These are phyloP conservation scores for Pythium volutum DNA, from an alignment of 352 stramenopile species.

Conservation along the genomic window DNA sequence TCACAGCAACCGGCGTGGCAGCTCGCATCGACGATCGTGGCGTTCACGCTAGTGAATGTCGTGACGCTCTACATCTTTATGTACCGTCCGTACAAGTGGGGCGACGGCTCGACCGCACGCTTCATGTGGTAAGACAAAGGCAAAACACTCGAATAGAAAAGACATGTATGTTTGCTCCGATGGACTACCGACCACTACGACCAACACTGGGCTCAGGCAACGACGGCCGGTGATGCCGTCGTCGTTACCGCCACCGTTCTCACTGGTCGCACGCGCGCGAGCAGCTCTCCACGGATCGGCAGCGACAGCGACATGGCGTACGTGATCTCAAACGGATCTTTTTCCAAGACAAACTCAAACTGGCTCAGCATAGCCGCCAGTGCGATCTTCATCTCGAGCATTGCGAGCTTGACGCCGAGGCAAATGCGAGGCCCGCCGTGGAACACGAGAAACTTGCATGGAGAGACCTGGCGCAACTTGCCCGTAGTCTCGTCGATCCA, in stretches of 20 bases:
- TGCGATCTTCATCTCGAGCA: constrained; percentile 63
- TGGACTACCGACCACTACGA: neutral
- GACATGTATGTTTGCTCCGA: neutral
- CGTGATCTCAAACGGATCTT: constrained; percentile 37
- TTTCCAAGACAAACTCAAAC: constrained; percentile 44
- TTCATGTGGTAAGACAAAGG: constrained; percentile 81
- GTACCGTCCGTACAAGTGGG: constrained; percentile 67
- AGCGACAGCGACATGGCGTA: constrained; percentile 47
- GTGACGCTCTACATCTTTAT: constrained; percentile 75
- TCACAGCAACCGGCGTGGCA: constrained; percentile 55
- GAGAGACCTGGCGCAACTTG: constrained; percentile 43
- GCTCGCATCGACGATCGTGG: constrained; percentile 35
- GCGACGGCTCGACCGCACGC: constrained; percentile 67
- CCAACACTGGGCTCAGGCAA: neutral
- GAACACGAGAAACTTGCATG: constrained; percentile 71
- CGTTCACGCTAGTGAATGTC: constrained; percentile 59
- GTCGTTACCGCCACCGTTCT: no score
- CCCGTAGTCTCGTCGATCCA: constrained; percentile 47
- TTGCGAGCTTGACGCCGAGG: constrained; percentile 57
- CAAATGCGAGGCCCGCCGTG: constrained; percentile 62
- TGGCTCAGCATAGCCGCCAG: constrained; percentile 49
- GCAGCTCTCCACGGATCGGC: constrained; percentile 36
- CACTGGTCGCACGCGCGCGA: neutral
- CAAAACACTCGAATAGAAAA: neutral
- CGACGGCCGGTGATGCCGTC: neutral